These are phyloP conservation scores for Citrus glauca DNA, from an alignment of 345 rosid genomes.

Conservation along the genomic window DNA sequence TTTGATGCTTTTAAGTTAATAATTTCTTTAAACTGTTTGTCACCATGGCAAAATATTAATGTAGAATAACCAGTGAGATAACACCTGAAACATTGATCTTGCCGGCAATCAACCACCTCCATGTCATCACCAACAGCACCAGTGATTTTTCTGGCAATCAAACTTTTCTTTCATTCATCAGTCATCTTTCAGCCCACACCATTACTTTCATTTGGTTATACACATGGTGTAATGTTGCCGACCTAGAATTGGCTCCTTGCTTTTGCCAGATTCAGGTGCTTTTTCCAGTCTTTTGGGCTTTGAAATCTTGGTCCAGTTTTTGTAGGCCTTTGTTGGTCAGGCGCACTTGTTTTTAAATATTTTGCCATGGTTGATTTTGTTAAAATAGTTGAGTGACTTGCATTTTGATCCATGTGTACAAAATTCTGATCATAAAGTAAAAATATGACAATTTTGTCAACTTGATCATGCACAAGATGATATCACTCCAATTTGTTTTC, in stretches of 20 bases:
- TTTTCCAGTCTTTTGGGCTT: neutral
- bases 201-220: neutral
- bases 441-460: neutral
- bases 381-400: neutral
- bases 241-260: neutral
- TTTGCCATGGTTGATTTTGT: neutral
- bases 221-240: neutral
- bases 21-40: neutral
- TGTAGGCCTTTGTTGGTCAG: neutral
- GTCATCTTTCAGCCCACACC: neutral
- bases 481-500: neutral
- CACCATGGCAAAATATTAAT: neutral
- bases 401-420: neutral
- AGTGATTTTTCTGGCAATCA: neutral
- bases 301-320: neutral
- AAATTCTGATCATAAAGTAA: neutral
- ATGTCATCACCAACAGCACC: neutral
- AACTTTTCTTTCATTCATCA: neutral
- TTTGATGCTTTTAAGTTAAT: neutral
- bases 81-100: neutral
- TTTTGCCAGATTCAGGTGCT: neutral
- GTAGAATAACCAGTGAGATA: too few species aligned
- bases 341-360: neutral
- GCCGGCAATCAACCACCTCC: too few species aligned
- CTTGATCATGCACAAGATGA: neutral